phyloP scores from a whole-genome alignment of 2,329 filamentous ascomycete genomes.

The Pseudogymnoascus sp. region DNA sequence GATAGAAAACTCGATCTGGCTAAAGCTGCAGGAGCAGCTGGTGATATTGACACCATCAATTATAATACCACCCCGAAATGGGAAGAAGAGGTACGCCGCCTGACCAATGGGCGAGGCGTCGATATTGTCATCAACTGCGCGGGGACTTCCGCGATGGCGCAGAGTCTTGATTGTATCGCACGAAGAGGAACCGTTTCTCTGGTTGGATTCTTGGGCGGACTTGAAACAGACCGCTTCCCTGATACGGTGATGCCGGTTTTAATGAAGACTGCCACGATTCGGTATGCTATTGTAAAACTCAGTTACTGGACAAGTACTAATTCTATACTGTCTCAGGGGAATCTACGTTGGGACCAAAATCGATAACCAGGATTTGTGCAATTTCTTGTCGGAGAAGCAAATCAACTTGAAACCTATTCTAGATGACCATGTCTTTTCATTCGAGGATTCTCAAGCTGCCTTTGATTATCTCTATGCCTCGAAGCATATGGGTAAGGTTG shows the following conservation, averaged over 20 bases:
- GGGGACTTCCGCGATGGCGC: background rate
- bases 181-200: background rate
- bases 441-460: background rate
- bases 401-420: background rate
- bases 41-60: background rate
- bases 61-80: background rate
- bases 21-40: background rate
- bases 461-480: background rate
- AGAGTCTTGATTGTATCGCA: background rate
- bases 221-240: background rate
- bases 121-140: background rate
- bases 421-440: background rate
- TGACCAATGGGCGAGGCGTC: background rate
- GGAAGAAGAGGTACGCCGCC: background rate
- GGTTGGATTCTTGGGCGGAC: background rate
- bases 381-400: background rate
- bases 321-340: background rate
- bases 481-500: background rate
- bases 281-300: background rate
- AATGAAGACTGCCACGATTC: background rate
- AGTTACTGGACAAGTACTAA: background rate
- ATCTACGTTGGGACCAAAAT: background rate
- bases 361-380: background rate
- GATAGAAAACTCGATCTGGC: background rate
- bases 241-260: background rate